phyloP scores from a whole-genome alignment of 768 basidiomycete species.

The Mycena venus region DNA sequence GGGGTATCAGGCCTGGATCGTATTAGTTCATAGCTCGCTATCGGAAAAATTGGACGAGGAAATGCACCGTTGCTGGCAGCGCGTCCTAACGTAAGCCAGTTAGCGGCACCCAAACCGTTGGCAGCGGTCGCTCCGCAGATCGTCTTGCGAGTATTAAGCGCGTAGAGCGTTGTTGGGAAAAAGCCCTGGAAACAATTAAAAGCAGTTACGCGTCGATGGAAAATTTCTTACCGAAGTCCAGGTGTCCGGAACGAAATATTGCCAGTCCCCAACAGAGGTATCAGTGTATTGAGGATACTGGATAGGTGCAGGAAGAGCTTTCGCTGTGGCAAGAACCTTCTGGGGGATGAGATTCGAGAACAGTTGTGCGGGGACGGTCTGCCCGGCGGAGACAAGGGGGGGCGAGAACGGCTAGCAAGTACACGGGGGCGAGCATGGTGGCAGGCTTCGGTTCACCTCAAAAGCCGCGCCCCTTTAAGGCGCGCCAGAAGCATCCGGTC shows the following conservation, averaged over 20 bases:
- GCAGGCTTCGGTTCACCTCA: constrained; percentile 5
- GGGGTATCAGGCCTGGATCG: constrained; percentile 52
- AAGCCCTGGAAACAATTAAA: constrained; percentile 55
- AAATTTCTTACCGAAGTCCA: constrained; percentile 62
- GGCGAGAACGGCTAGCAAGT: constrained; percentile 28
- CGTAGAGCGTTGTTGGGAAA: constrained; percentile 73
- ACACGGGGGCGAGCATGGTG: constrained; percentile 31
- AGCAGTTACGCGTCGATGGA: background rate
- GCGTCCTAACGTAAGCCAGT: constrained; percentile 71
- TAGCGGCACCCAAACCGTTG: constrained; percentile 54
- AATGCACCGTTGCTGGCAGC: constrained; percentile 65
- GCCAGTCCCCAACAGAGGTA: constrained; percentile 61
- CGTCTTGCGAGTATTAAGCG: constrained; percentile 64
- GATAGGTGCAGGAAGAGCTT: constrained; percentile 56
- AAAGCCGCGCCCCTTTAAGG: constrained; percentile 21
- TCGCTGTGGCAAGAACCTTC: constrained; percentile 71
- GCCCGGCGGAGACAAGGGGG: constrained; percentile 32
- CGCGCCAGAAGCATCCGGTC: constrained; percentile 34
- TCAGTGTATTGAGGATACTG: constrained; percentile 75
- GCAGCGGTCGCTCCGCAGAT: constrained; percentile 59
- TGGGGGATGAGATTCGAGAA: constrained; percentile 70
- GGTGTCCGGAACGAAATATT: constrained; percentile 63
- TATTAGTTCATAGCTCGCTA: background rate
- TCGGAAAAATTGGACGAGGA: constrained; percentile 38
- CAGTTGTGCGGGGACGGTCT: constrained; percentile 58